Evolutionary conservation across 202 grass and related monocot species (phyloP).

Genomic region (Zizania palustris): DNA sequence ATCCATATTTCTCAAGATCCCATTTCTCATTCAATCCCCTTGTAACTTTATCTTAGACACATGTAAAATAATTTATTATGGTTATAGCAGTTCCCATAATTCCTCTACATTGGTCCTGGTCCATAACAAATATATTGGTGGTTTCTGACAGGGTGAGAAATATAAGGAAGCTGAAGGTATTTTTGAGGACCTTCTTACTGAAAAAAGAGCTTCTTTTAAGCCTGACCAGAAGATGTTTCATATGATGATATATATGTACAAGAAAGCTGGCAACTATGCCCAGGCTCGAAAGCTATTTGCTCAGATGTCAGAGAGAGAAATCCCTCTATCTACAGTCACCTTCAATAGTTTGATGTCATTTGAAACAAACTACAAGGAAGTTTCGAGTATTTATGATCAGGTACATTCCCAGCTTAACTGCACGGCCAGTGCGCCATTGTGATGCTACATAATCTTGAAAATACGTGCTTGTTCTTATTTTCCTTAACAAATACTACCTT

Average conservation of each 20-base stretch:
- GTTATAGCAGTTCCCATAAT: constrained; percentile 30
- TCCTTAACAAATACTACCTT: constrained; percentile 33
- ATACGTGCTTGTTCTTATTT: constrained; percentile 5
- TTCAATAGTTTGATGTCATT: constrained; percentile 98
- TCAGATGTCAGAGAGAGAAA: constrained; percentile 79
- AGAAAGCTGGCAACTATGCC: constrained; percentile 76
- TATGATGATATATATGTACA: constrained; percentile 99
- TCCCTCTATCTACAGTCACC: constrained; percentile 75
- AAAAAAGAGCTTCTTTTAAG: constrained; percentile 75
- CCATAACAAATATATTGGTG: constrained; percentile 21
- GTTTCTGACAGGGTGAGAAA: constrained; percentile 70
- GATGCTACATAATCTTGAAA: constrained; percentile 16
- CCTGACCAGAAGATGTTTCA: constrained; percentile 99
- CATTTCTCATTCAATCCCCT: constrained; percentile 17
- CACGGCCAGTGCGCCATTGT: constrained; percentile 6
- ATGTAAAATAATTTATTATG: neutral
- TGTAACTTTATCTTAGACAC: constrained; percentile 1
- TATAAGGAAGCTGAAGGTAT: constrained; percentile 69
- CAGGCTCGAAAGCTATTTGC: constrained; percentile 74
- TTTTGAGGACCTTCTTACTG: constrained; percentile 82
- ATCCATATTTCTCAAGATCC: neutral
- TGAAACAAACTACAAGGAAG: constrained; percentile 91
- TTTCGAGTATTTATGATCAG: constrained; percentile 98
- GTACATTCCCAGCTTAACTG: constrained; percentile 54
- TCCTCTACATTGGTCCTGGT: neutral